Evolutionary conservation across 2,329 filamentous ascomycete species (phyloP).

Genomic region (Ophiocordyceps sinensis): DNA sequence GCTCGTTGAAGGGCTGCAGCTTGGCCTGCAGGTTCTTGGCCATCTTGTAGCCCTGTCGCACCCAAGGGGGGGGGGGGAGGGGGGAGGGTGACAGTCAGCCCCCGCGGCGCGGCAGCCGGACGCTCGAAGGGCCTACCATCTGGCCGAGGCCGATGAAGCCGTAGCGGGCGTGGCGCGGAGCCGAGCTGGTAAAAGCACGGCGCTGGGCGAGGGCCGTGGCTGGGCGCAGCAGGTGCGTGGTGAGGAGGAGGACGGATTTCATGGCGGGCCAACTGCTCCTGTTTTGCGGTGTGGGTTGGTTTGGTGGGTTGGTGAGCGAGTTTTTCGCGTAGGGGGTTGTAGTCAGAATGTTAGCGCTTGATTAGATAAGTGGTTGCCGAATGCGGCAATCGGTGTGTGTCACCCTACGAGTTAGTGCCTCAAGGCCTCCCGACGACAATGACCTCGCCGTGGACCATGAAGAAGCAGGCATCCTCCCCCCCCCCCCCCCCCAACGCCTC

Average conservation of each 20-base stretch:
- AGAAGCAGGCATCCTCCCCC: slow-evolving; percentile 6
- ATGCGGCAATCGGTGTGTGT: background rate
- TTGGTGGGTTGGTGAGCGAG: too few species aligned
- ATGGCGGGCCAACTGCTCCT: slow-evolving; percentile 2
- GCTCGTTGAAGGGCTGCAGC: slow-evolving; percentile 32
- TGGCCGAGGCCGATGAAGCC: slow-evolving; percentile 47
- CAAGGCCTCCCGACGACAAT: slow-evolving; percentile 8
- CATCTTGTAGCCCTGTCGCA: slow-evolving; percentile 47
- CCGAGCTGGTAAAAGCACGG: slow-evolving; percentile 35
- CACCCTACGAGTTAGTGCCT: too few species aligned
- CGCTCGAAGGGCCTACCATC: too few species aligned
- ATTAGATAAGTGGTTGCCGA: slow-evolving; percentile 4
- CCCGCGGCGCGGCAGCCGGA: too few species aligned
- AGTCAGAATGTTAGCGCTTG: too few species aligned
- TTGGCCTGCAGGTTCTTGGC: slow-evolving; percentile 46
- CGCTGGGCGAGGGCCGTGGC: slow-evolving; percentile 19
- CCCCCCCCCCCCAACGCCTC: slow-evolving; percentile 3
- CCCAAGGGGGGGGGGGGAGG: too few species aligned
- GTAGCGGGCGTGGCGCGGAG: slow-evolving; percentile 34
- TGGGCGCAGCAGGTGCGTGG: slow-evolving; percentile 3
- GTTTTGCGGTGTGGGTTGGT: background rate
- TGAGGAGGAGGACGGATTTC: slow-evolving; percentile 8
- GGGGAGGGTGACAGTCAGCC: too few species aligned
- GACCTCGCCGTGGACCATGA: slow-evolving; percentile 4
- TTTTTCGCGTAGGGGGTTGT: too few species aligned